Conservation (phyloP, 2,329 filamentous ascomycete species). For the Aspergillus fructus region DNA sequence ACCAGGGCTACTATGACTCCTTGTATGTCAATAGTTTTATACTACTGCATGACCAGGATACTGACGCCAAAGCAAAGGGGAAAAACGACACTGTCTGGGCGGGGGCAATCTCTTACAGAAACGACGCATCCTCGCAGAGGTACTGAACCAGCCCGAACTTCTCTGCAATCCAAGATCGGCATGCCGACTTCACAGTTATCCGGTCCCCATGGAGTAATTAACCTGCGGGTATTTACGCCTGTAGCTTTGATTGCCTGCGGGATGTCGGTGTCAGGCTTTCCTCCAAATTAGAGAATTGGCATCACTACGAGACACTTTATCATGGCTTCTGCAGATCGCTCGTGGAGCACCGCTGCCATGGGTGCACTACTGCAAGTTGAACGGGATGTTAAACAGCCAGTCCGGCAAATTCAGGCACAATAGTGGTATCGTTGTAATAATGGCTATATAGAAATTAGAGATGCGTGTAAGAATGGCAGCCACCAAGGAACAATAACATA, state of each 20-base stretch:
- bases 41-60: not conserved
- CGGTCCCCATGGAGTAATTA: conserved; percentile 29
- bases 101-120: not conserved
- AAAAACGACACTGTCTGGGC: not conserved
- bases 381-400: not conserved
- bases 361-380: conserved; percentile 9
- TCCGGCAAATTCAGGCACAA: not conserved
- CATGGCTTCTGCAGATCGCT: conserved; percentile 34
- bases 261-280: conserved; percentile 34
- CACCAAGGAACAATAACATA: not conserved
- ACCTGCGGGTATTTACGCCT: conserved; percentile 30
- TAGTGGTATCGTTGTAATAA: not conserved
- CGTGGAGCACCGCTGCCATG: conserved; percentile 29
- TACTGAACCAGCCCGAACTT: not conserved
- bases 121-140: conserved; percentile 1
- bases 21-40: not conserved
- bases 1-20: not conserved
- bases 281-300: conserved; percentile 26
- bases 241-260: conserved; percentile 32
- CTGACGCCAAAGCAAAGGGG: not conserved
- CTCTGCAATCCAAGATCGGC: conserved; percentile 23
- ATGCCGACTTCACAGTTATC: conserved; percentile 34
- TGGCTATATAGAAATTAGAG: not conserved
- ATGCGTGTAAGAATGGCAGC: not conserved
- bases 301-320: conserved; percentile 26